Percentiles rank a stretch among this genome's conserved stretches.
phyloP scores from a whole-genome alignment of 176 grass and related monocot species.

The Hyparrhenia diplandra region DNA sequence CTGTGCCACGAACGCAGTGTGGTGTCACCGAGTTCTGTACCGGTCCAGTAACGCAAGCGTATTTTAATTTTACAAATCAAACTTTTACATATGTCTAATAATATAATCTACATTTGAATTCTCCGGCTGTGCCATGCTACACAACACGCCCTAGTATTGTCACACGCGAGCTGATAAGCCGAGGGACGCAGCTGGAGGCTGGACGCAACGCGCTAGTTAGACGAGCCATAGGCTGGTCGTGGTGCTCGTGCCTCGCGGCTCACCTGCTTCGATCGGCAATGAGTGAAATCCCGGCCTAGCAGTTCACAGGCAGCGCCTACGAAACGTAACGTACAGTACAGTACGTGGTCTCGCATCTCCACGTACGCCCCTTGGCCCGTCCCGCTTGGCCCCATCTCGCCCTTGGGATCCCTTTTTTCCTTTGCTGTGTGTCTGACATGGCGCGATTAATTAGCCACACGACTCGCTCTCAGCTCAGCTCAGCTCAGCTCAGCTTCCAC shows the following conservation, averaged over 20 bases:
- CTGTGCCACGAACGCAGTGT: neutral
- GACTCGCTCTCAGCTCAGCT: neutral
- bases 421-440: neutral
- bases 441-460: slow-evolving; percentile 19
- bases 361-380: slow-evolving; percentile 50
- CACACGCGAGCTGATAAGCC: too few species aligned
- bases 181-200: too few species aligned
- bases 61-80: too few species aligned
- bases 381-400: slow-evolving; percentile 68
- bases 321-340: neutral
- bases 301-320: neutral
- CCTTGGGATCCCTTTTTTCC: slow-evolving; percentile 34
- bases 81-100: too few species aligned
- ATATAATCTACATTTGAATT: too few species aligned
- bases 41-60: neutral
- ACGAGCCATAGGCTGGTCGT: too few species aligned
- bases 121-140: too few species aligned
- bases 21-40: neutral
- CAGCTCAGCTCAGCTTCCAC: neutral
- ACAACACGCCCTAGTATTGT: too few species aligned
- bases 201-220: too few species aligned
- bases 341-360: slow-evolving; percentile 59
- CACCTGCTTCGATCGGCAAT: neutral
- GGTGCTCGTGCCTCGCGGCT: too few species aligned
- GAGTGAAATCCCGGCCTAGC: neutral